Evolutionary conservation across 441 rosid genomes (phyloP), one percentile per base, ranked within the genome.

Genomic region (Euphorbia celastroides): DNA sequence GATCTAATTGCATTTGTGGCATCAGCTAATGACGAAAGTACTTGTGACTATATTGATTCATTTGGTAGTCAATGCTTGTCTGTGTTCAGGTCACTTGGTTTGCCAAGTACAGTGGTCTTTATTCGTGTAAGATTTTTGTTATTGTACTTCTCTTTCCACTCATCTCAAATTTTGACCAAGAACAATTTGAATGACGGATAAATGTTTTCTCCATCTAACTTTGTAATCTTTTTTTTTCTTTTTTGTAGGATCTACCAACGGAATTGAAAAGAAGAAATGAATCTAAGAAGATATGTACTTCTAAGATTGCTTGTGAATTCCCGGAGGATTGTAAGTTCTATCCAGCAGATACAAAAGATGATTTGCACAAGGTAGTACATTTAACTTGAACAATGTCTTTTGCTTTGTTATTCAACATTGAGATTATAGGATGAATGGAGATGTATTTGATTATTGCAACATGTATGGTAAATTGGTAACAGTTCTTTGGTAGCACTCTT

Each of bases 1-100:
- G 99, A 94, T 88, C 83, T 91, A 74, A 78, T 94, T 67, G 96
- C 93, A 71, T 91, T 94, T 79, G 99, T 91, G 74, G 94, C 90
- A 69, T 91, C 96, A 61, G 88, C 86, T n/a, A 81, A 70, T 57
- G 92, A 84, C 76, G 93, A 82, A 63, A 74, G 73, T 63, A 34
- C 48, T 56, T 75, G 73, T 10, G 75, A 77, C 75, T 86, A 61
- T 60, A 78, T 91, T 22, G 97, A 94, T 78, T 86, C 89, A 64
- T 94, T 91, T 66, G 97, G 99, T 77, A 83, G 71, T 65, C 89
- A 82, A 44, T 94, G 96, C 70, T 88, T 88, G 73, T 91, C 99
- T 31, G 96, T 94, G 58, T 80, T 91, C 65, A 85, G 96, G 63
- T 80, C 93, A 28, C 78, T 89, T 62, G 99, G 99, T 74, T 74